phyloP scores from a whole-genome alignment of 257 asterid genomes.

The Eucommia ulmoides region DNA sequence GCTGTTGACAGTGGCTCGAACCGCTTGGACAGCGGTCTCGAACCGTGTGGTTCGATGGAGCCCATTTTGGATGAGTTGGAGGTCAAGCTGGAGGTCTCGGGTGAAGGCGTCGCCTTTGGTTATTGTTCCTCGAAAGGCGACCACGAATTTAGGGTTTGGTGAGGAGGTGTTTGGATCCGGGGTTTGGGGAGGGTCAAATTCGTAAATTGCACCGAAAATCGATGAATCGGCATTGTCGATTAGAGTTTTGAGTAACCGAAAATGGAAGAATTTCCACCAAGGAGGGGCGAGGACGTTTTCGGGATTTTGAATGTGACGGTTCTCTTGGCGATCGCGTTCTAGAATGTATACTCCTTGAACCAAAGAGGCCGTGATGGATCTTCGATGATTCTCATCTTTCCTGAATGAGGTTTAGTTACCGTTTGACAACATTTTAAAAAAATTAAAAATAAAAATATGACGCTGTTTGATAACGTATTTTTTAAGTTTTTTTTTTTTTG shows the following conservation, averaged over 20 bases:
- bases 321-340: slow-evolving; percentile 49
- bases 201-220: background rate
- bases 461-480: too few relatives aligned
- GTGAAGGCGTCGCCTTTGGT: background rate
- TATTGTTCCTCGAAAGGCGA: slow-evolving; percentile 1
- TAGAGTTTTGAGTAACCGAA: slow-evolving; percentile 11
- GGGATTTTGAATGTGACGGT: slow-evolving; percentile 37
- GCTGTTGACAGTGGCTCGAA: slow-evolving; percentile 3
- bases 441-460: background rate
- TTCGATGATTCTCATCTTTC: slow-evolving; percentile 37
- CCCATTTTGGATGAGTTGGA: background rate
- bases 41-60: background rate
- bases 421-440: background rate
- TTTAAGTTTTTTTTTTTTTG: too few relatives aligned
- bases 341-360: slow-evolving; percentile 54
- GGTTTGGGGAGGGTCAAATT: background rate
- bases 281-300: slow-evolving; percentile 48
- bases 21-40: slow-evolving; percentile 1
- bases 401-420: background rate
- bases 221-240: background rate
- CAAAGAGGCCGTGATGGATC: slow-evolving; percentile 52
- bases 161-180: background rate
- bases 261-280: slow-evolving; percentile 68
- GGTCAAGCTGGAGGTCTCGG: background rate
- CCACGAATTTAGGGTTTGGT: background rate